phyloP scores from a whole-genome alignment of 345 rosid species.

The Aegle marmelos region DNA sequence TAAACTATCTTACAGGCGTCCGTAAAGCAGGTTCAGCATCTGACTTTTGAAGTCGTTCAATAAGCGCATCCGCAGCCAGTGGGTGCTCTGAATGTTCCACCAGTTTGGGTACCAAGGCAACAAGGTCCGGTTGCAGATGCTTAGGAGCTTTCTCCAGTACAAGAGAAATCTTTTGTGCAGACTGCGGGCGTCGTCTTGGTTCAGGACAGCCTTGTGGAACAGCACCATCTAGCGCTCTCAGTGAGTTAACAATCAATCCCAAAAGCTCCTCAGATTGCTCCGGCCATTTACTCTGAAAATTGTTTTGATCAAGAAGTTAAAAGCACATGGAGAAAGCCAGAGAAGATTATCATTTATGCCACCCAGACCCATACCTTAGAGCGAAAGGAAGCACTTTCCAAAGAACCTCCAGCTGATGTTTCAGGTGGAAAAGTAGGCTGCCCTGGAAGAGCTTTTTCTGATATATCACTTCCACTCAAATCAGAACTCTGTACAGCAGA shows the following conservation, averaged over 20 bases:
- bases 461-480: conserved; percentile 39
- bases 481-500: conserved; percentile 81
- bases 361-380: conserved; percentile 57
- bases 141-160: conserved; percentile 94
- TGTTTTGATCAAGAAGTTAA: conserved; percentile 23
- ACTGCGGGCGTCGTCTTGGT: conserved; percentile 90
- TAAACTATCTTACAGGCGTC: conserved; percentile 70
- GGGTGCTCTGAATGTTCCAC: conserved; percentile 97
- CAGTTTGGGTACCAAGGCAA: conserved; percentile 92
- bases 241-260: conserved; percentile 92
- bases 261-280: conserved; percentile 99
- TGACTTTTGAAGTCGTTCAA: conserved; percentile 80
- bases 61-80: conserved; percentile 82
- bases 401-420: conserved; percentile 54
- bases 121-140: conserved; percentile 85
- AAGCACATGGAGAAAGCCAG: conserved; percentile 7
- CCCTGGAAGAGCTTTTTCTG: conserved; percentile 54
- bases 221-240: conserved; percentile 92
- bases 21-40: conserved; percentile 82
- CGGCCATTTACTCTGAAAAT: conserved; percentile 91
- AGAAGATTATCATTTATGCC: conserved; percentile 18
- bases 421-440: conserved; percentile 60
- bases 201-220: conserved; percentile 95
- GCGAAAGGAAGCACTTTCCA: conserved; percentile 55
- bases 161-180: conserved; percentile 91